These are phyloP conservation scores for Tulasnella sp. DNA, from an alignment of 768 basidiomycete genomes.

Conservation along the genomic window DNA sequence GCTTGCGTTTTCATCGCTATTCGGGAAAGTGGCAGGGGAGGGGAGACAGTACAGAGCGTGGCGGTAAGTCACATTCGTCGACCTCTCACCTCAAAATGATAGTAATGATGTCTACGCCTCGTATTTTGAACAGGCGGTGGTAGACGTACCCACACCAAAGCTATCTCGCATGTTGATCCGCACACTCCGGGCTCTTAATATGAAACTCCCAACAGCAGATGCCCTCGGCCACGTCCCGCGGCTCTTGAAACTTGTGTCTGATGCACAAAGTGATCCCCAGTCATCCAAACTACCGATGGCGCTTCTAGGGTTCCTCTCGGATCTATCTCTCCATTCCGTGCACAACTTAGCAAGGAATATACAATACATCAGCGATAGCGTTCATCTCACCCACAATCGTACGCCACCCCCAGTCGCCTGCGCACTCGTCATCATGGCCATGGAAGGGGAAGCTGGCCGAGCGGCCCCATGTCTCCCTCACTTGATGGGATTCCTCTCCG, in stretches of 20 bases:
- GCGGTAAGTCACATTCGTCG: conserved; percentile 32
- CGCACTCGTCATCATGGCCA: conserved; percentile 55
- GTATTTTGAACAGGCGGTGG: conserved; percentile 31
- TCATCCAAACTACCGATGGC: conserved; percentile 21
- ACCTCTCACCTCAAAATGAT: neutral
- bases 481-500: conserved; percentile 48
- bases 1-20: conserved; percentile 60
- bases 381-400: conserved; percentile 31
- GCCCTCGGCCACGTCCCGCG: conserved; percentile 48
- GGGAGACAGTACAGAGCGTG: conserved; percentile 58
- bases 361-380: conserved; percentile 34
- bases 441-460: conserved; percentile 54
- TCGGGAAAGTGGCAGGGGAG: conserved; percentile 57
- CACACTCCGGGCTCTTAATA: conserved; percentile 41
- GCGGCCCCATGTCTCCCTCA: conserved; percentile 44
- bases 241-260: conserved; percentile 43
- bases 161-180: conserved; percentile 48
- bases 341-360: conserved; percentile 39
- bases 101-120: neutral
- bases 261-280: conserved; percentile 18
- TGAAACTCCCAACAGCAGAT: conserved; percentile 45
- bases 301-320: conserved; percentile 29
- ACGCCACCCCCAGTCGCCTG: conserved; percentile 46
- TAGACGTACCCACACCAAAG: conserved; percentile 41
- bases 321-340: conserved; percentile 32